Evolutionary conservation across 2,329 filamentous ascomycete genomes (phyloP).

Genomic region (Exophiala alcalophila): DNA sequence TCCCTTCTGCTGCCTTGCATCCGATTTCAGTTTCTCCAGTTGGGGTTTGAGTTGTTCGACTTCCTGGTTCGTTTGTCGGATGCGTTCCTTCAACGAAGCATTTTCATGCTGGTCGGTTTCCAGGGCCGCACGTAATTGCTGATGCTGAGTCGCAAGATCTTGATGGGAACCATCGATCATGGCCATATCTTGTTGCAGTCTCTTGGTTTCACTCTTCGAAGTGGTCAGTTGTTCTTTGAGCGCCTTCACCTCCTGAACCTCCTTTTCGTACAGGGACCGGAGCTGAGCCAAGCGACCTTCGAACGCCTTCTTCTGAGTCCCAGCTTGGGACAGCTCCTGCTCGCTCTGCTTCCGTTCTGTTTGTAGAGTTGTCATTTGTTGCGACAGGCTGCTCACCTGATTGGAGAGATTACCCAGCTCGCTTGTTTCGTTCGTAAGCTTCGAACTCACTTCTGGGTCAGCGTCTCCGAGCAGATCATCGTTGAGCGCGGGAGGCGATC

Average conservation of each 20-base stretch:
- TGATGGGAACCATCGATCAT: conserved; percentile 76
- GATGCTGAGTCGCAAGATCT: conserved; percentile 79
- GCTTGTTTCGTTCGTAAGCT: conserved; percentile 80
- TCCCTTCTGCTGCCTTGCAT: conserved; percentile 92
- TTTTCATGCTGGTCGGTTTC: conserved; percentile 91
- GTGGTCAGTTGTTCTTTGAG: conserved; percentile 78
- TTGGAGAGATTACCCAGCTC: conserved; percentile 95
- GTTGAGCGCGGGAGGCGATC: conserved; percentile 50
- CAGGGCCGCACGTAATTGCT: conserved; percentile 68
- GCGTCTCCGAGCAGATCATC: conserved; percentile 90
- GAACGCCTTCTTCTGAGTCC: conserved; percentile 86
- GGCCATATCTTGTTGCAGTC: conserved; percentile 78
- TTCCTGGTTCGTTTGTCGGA: conserved; percentile 76
- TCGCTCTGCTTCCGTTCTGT: conserved; percentile 75
- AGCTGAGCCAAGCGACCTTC: conserved; percentile 85
- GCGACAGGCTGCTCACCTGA: conserved; percentile 85
- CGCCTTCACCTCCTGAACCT: conserved; percentile 79
- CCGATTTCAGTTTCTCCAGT: conserved; percentile 87
- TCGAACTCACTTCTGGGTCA: conserved; percentile 84
- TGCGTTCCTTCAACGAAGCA: conserved; percentile 77
- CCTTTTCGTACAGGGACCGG: conserved; percentile 84
- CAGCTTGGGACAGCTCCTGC: conserved; percentile 76
- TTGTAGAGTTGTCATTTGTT: conserved; percentile 91
- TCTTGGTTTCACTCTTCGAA: conserved; percentile 76
- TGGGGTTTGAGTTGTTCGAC: conserved; percentile 81